These are phyloP conservation scores for Hanseniaspora sp. DNA, from an alignment of 1,139 yeast genomes.

Conservation along the genomic window DNA sequence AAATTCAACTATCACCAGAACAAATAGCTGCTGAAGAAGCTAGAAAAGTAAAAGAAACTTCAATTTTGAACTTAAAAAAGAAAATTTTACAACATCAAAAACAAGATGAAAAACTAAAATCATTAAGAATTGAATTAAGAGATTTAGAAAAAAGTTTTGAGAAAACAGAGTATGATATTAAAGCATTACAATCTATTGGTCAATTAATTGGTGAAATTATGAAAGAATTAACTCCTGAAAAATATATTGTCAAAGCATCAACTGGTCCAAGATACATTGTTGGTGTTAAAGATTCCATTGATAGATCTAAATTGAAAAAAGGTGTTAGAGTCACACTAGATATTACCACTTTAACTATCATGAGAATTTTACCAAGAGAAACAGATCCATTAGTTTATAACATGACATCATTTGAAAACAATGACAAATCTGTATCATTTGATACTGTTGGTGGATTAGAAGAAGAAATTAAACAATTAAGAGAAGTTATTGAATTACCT, in stretches of 20 bases:
- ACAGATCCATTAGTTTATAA: slow-evolving; percentile 97
- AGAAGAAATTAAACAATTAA: slow-evolving; percentile 89
- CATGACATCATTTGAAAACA: slow-evolving; percentile 97
- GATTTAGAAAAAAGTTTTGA: slow-evolving; percentile 76
- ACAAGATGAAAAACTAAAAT: slow-evolving; percentile 87
- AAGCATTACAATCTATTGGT: slow-evolving; percentile 94
- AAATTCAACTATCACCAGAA: slow-evolving; percentile 24
- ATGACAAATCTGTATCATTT: slow-evolving; percentile 65
- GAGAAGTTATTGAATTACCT: slow-evolving; percentile 96
- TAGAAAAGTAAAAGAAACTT: slow-evolving; percentile 55
- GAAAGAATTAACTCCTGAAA: slow-evolving; percentile 88
- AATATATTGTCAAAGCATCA: slow-evolving; percentile 92
- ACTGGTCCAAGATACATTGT: slow-evolving; percentile 97
- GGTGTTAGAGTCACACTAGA: slow-evolving; percentile 95
- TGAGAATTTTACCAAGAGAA: slow-evolving; percentile 95
- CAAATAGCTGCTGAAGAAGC: slow-evolving; percentile 40
- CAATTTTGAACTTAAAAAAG: slow-evolving; percentile 68
- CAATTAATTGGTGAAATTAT: slow-evolving; percentile 96
- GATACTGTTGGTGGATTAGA: slow-evolving; percentile 94
- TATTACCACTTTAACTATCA: slow-evolving; percentile 94
- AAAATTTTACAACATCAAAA: slow-evolving; percentile 86
- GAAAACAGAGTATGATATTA: slow-evolving; percentile 92
- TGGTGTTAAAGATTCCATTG: slow-evolving; percentile 90
- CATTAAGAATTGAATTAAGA: slow-evolving; percentile 70
- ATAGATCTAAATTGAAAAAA: slow-evolving; percentile 70